Base-by-base conservation (phyloP, 352 stramenopile genomes). In the Thalassiosira hispida region DNA sequence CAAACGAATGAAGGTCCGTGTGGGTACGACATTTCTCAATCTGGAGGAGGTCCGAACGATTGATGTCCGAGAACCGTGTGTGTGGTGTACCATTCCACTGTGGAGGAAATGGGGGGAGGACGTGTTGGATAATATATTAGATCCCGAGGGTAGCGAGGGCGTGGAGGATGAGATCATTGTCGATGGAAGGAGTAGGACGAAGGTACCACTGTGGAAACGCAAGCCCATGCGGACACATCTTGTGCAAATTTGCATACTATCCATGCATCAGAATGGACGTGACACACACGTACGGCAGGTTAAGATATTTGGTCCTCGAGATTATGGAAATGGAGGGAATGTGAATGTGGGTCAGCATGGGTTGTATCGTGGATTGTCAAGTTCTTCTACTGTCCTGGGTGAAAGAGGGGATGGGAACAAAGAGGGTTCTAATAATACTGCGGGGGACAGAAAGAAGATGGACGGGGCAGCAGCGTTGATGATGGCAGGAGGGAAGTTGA, bases 211-310 rank as follows among this genome's bases (percentile, higher is more conserved):
- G 16, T 77, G 62, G 60, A 83, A 81, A 53, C 56, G 56, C 16
- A 81, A 84, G 76, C 84, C 59, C 38, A 73, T 83, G 49, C 95
- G 96, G 20, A 96, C 97, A 11, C 97, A 98, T 83, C 96, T 98
- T 65, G 83, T 99, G 61, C 96, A 99, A 77, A 97, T 99, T 57
- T 96, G 94, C 27, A 94, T 99, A 60, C 82, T 97, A 5, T 94
- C 94, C 18, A 99, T 99, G 97, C 97, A 99, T 84, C 97, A 99
- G 87, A 99, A 99, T 87, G 97, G 97, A 29, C 88, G 95, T 25
- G 97, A 98, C 77, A 98, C 96, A 9, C 96, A 98, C 73, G 95
- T 98, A 25, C 92, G 97, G 25, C 96, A 98, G 60, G 91, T 97
- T 35, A 97, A 97, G 64, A 85, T 98, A 51, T 98, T 94, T 79